These are phyloP conservation scores for Senna tora DNA, from an alignment of 306 rosid genomes.

Conservation along the genomic window DNA sequence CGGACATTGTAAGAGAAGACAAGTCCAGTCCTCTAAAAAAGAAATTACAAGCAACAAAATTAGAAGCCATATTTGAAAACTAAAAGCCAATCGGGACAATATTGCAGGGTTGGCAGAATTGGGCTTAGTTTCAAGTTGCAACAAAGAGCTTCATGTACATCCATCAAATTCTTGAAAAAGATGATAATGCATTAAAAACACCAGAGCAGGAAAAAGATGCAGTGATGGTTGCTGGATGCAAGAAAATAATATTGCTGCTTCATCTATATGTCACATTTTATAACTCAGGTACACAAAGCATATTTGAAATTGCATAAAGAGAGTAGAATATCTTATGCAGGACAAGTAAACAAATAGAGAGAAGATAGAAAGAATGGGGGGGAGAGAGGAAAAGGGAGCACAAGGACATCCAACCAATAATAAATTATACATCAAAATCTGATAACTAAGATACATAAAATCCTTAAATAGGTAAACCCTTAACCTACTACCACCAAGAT, in stretches of 20 bases:
- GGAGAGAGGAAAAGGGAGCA: background rate
- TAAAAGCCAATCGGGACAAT: background rate
- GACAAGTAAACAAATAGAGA: background rate
- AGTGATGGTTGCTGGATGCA: background rate
- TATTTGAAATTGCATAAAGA: background rate
- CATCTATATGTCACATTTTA: background rate
- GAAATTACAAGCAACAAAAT: too few species aligned
- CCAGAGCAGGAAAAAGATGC: too few species aligned
- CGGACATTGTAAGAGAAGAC: too few species aligned
- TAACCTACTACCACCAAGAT: too few species aligned
- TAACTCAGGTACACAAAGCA: background rate
- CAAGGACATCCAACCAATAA: background rate
- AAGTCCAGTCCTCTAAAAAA: too few species aligned
- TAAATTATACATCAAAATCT: slow-evolving; percentile 13
- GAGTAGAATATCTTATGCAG: background rate
- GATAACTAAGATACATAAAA: background rate
- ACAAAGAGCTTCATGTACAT: background rate
- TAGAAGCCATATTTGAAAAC: background rate
- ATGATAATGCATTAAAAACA: too few species aligned
- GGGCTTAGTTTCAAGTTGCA: background rate
- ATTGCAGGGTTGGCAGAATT: background rate
- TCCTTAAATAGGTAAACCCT: background rate
- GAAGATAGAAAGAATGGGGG: background rate
- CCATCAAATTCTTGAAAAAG: too few species aligned
- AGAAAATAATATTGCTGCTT: background rate